Evolutionary conservation across 2,329 filamentous ascomycete species (phyloP), one percentile per base, ranked within the genome.

Genomic region (Paecilomyces sp.): DNA sequence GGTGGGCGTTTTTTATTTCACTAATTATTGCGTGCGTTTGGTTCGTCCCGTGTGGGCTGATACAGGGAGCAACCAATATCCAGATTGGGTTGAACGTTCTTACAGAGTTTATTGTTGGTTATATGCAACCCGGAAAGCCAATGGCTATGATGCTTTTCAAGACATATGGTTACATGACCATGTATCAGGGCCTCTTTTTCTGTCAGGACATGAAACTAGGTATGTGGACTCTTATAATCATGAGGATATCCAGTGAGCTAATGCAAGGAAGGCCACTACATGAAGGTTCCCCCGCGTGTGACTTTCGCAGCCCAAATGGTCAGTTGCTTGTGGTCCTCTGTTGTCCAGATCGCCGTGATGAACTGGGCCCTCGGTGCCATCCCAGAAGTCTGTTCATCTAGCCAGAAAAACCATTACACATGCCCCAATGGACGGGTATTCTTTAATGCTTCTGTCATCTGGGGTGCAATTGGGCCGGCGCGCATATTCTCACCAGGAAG

Each of bases 71-170:
- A 3, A 88, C 70, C 78, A 89, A 89, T 67, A 87, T 83, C 13
- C 64, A 74, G 47, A 86, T 89, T 3, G 86, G 86, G 3, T 78
- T 90, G 36, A 91, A 91, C 65, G 86, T 91, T 18, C 74, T 90
- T 60, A 88, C 87, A n/a, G 87, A 90, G 69, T 89, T 88, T 66
- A 82, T 91, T 61, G 82, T 88, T 61, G 88, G 88, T 5, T 90
- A 90, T 72, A 87, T 90, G 80, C 82, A 88, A 56, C 88, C 88
- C 0, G 88, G 88, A 28, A 81, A 82, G 2, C 88, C 88, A 1
- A 79, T 90, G 61, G 87, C 87, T 55, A 87, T 90, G 82, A 91
- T 91, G 87, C 82, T 90, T 76, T 90, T 90, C 78, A 90, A 90
- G 74, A 88, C 86, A 62, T 90, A 88, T 66, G 85, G 86, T 56